Evolutionary conservation across 2,329 filamentous ascomycete genomes (phyloP).

Genomic region (Albifimbria verrucaria): DNA sequence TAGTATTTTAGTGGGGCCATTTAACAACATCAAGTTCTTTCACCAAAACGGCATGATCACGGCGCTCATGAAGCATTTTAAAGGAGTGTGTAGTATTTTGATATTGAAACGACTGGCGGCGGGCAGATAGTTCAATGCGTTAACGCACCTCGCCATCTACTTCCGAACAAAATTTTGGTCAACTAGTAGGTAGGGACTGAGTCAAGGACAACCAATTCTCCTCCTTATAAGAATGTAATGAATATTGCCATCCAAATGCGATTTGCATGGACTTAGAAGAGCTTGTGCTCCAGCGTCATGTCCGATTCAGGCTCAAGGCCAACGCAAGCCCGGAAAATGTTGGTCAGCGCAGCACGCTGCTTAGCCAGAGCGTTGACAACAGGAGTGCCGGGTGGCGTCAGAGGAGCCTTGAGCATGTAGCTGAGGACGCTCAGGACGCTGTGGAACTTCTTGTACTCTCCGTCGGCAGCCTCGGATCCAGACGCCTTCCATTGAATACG

Average conservation of each 20-base stretch:
- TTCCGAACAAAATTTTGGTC: background rate
- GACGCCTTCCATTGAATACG: conserved; percentile 85
- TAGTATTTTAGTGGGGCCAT: no score
- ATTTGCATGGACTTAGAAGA: conserved; percentile 62
- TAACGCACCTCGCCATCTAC: background rate
- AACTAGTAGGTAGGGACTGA: no score
- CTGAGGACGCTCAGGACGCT: conserved; percentile 94
- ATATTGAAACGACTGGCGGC: background rate
- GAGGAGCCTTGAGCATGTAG: conserved; percentile 97
- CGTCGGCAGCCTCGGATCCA: conserved; percentile 47
- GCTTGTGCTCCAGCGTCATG: conserved; percentile 99
- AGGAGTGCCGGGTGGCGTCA: conserved; percentile 91
- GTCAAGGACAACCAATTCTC: no score
- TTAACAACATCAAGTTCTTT: no score
- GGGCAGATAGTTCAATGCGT: background rate
- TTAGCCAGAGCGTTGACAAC: conserved; percentile 95
- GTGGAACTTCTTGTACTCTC: conserved; percentile 90
- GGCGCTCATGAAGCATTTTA: no score
- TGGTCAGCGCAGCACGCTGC: conserved; percentile 90
- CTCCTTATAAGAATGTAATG: background rate
- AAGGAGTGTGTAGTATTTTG: background rate
- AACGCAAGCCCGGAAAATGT: conserved; percentile 98
- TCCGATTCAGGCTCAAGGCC: conserved; percentile 96
- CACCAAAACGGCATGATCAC: no score
- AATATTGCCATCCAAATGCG: no score